Base-by-base conservation (phyloP, 768 basidiomycete species). In the Amanita pallidorosea region DNA sequence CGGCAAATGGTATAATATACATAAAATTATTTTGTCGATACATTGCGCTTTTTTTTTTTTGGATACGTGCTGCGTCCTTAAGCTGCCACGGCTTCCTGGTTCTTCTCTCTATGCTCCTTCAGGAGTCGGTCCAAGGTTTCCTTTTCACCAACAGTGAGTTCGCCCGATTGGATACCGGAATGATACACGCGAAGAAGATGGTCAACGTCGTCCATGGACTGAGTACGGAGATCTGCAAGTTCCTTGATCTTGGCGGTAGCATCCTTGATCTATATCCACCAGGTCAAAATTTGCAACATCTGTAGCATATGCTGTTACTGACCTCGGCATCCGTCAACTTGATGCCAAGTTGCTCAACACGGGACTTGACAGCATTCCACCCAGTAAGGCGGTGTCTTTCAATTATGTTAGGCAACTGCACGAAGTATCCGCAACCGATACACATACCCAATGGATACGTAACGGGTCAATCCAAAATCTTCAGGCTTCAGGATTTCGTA, bases 291-390 rank as follows among this genome's bases (percentile, higher is more conserved):
- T 27, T 40, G n/a, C 42, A 34, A 27, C 47, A 54, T 42, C 27
- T 27, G 15, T 18, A n/a, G 18, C 44, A 47, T 47, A 34, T 22
- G 31, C 45, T 38, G n/a, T 17, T 15, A 65, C 70, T 41, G 49
- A 84, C 85, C 79, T 94, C 84, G 5, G 88, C 95, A 62, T 99
- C 96, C 2, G 81, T 87, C 59, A 99, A 76, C 51, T 78, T 74
- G 53, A 99, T 78, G 53, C 90, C 86, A 42, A 99, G 81, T 65
- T 99, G 96, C 71, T 99, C 96, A 20, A 95, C 96, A 65, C 96
- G 89, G 52, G 88, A 92, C 80, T 98, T 99, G 81, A 99, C 94
- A 37, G 96, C 96, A 66, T 98, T 98, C 96, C 95, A 99, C 44
- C 95, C 95, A 6, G 93, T 97, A 54, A 97, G 74, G 60, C 93